Conservation (phyloP, 2,329 filamentous ascomycete genomes). For the Blumeria hordei region DNA sequence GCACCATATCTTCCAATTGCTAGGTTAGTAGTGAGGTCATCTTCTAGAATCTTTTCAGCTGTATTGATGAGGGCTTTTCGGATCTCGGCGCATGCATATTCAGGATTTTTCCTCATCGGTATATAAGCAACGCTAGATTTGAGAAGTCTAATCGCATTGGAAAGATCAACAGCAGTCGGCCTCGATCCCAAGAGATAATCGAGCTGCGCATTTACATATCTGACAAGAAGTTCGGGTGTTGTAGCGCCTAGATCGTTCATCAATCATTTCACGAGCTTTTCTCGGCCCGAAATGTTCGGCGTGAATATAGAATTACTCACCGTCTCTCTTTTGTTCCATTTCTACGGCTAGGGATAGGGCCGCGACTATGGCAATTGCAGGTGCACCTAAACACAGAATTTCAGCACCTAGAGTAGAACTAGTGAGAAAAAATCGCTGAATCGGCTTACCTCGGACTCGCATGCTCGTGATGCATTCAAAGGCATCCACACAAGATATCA, state of each 20-base stretch:
- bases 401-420: not conserved
- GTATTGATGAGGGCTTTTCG: constrained; percentile 48
- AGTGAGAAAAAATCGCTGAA: not conserved
- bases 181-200: constrained; percentile 74
- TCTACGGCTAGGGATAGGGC: constrained; percentile 74
- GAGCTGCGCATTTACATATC: constrained; percentile 51
- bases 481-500: constrained; percentile 46
- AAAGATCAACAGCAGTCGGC: constrained; percentile 84
- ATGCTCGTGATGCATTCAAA: constrained; percentile 68
- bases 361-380: constrained; percentile 95
- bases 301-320: constrained; percentile 11
- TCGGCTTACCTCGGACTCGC: constrained; percentile 34
- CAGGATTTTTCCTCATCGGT: not conserved
- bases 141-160: constrained; percentile 67
- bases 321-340: constrained; percentile 30
- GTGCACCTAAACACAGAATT: constrained; percentile 32
- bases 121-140: constrained; percentile 18
- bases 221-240: constrained; percentile 29
- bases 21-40: constrained; percentile 72
- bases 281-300: not conserved
- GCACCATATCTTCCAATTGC: constrained; percentile 66
- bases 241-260: constrained; percentile 5
- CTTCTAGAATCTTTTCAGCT: constrained; percentile 66
- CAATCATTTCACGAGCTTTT: not conserved
- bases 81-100: constrained; percentile 22